Base-by-base conservation (phyloP, 495 filamentous ascomycete genomes). In the Penicillium cosmopolitanum region DNA sequence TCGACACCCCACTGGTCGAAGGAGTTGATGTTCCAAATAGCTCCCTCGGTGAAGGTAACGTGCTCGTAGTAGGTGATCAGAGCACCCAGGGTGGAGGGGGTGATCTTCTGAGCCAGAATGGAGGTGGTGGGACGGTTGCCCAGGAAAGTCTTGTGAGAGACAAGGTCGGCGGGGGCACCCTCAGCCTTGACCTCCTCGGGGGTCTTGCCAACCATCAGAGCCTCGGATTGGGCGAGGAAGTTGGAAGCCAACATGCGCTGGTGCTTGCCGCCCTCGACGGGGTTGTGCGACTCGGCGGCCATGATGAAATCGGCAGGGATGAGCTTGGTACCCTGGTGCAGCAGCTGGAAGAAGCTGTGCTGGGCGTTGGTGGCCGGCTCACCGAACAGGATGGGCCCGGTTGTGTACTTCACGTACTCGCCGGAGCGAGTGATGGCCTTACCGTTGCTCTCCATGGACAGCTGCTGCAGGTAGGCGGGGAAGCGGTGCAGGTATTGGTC, bases 1-100 rank as follows among this genome's bases (percentile, higher is more conserved):
- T 98, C 95, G 44, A 98, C 95, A 77, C 95, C 95, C 95, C 95
- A 98, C 78, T 98, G 95, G 80, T 98, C 95, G 73, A 98, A 98
- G 66, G 86, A 90, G 85, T 98, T 98, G 83, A 98, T 97, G 78
- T 98, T 96, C 95, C 95, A 98, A 65, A 98, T 77, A 33, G 92
- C 96, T 66, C 95, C 95, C 77, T 98, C 95, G 38, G 92, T 96
- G 80, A 98, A 98, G 58, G 95, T 98, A 48, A 97, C 71, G 77
- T 98, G 95, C 82, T 98, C 95, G 76, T 98, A 98, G 85, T 97
- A 98, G 51, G 90, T 92, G 73, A 98, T 98, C 61, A 98, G 79
- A 25, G 95, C 95, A 66, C 95, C 95, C 56, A 98, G 85, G 58
- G 96, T 93, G 9, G 86, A 88, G 15, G 95, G 95, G 11, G 96